Evolutionary conservation across 176 grass and related monocot genomes (phyloP), one percentile per base, ranked within the genome.

Genomic region (Guadua angustifolia): DNA sequence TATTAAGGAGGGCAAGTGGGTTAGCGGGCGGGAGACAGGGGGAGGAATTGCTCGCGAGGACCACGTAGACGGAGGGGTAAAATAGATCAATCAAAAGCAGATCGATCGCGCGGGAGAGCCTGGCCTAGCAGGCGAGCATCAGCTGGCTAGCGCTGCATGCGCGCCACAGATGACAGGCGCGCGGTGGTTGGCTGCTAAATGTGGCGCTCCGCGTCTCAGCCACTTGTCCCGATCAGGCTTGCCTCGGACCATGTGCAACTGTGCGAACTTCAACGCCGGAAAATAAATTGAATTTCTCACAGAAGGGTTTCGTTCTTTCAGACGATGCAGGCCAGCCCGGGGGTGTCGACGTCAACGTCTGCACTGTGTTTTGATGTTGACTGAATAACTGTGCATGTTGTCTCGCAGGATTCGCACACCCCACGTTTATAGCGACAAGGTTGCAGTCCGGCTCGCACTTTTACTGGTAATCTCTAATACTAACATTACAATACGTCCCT

Each of bases 151-250:
- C 29, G 79, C 4, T 19, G 49, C 38, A 2, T 19, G 49, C 26
- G 4, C 22, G 5, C 5, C 42, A 25, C 21, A 18, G 56, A 11
- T 59, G 22, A 5, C 22, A 24, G 38, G 46, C 7, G 67, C 57
- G 15, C 8, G 58, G 81, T 88, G 35, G 86, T 73, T 88, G 81
- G 75, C 19, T 39, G 87, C 58, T 84, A 88, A 79, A 88, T 67
- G 81, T 74, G 66, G 55, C 21, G 66, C 33, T 14, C 18, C 18
- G n/a, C n/a, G 19, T 8, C 16, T 15, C 6, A 0, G 35, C 74
- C 56, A 88, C 81, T 47, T 84, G 86, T 59, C 74, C 38, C 64
- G 53, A 71, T 4, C 64, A 40, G 18, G 45, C 64, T 6, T 1
- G 60, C 76, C 52, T 81, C 58, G 62, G 77, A 85, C 81, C 87